Base-by-base conservation (phyloP, 768 basidiomycete species). In the Leucocoprinus sp. region DNA sequence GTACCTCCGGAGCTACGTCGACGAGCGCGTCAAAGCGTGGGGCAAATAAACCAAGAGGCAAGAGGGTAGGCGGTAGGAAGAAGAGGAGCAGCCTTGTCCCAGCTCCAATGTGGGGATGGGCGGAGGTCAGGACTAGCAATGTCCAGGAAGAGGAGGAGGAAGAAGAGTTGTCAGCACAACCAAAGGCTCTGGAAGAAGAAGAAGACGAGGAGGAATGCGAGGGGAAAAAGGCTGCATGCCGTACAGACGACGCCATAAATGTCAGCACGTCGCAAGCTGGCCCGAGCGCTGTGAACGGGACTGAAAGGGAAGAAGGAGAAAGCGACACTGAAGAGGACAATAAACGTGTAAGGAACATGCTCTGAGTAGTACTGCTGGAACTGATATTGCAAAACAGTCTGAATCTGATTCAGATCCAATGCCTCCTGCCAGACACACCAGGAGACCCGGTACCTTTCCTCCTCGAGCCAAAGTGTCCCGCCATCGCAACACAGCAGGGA, bases 41-140 rank as follows among this genome's bases (percentile, higher is more conserved):
- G 17, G 18, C 35, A 7, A 43, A 51, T 28, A 51, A 39, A 18
- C 52, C 57, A 46, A 54, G 59, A 42, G 55, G 61, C 19, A 57
- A 55, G 17, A 53, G 55, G 18, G 57, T 55, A 4, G 59, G 56
- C 41, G 65, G 64, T 11, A 62, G 71, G 51, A 72, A 67, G 60
- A 76, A 78, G 56, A 73, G 80, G 42, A 75, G 80, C 54, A 82
- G 80, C 45, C 70, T 87, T 49, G 80, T 86, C 1, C 84, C 87
- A 22, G 80, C 80, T 27, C 77, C 77, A 43, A 90, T 89, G 84
- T 90, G 87, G 88, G 85, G 75, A 19, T 91, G 88, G 87, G 85
- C 80, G 54, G 79, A 77, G 59, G 69, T 63, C 39, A 71, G 61
- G 61, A 51, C 60, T 12, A 23, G 53, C 24, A 56, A 48, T 41